Conservation (phyloP, 192 early-diverging fungal species). For the Dimargaris xerosporica region DNA sequence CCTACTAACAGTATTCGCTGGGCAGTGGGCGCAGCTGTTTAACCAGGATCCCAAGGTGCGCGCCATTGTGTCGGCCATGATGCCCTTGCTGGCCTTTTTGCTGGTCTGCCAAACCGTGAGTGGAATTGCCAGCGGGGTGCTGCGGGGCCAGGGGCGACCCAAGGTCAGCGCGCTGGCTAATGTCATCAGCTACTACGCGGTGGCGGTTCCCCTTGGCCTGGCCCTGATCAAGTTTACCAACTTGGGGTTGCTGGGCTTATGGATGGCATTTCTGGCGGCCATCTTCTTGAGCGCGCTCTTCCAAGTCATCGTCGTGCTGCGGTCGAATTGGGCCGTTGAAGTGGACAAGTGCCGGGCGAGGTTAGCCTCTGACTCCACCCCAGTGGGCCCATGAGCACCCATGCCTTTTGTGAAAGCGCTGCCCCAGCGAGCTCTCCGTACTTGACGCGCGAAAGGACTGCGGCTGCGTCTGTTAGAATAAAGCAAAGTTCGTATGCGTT, state of each 20-base stretch:
- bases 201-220: constrained; percentile 49
- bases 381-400: no score
- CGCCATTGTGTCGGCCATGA: background rate
- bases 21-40: constrained; percentile 5
- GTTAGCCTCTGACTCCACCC: constrained; percentile 1
- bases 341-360: background rate
- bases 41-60: background rate
- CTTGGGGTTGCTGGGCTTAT: background rate
- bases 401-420: no score
- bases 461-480: no score
- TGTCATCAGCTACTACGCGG: constrained; percentile 45
- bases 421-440: no score
- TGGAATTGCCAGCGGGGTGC: constrained; percentile 24
- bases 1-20: background rate
- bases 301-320: background rate
- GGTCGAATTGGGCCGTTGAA: background rate
- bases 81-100: background rate
- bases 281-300: background rate
- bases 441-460: no score
- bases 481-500: no score
- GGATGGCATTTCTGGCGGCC: background rate
- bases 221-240: constrained; percentile 25
- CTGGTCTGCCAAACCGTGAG: background rate
- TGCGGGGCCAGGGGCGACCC: constrained; percentile 67
- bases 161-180: constrained; percentile 43